Base-by-base conservation (phyloP, 805 yeast genomes). In the Candida andamanensis region DNA sequence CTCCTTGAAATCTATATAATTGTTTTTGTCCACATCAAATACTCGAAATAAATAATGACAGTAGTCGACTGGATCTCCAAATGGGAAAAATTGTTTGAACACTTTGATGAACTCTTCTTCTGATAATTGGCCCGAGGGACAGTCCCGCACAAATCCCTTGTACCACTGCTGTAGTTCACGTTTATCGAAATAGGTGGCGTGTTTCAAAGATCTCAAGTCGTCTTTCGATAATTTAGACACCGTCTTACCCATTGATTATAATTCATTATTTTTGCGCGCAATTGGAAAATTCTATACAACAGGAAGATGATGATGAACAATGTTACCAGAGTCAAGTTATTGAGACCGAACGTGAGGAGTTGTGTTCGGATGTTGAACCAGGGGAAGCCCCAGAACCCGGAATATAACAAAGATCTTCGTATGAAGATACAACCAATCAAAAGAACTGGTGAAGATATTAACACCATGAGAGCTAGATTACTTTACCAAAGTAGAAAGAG, bases 171-270 rank as follows among this genome's bases (percentile, higher is more conserved):
- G 97, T 26, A 92, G 72, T 54, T 92, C 98, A 42, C 95, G 72
- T 33, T 89, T 78, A 51, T 90, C 95, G 52, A 92, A 92, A 49
- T 86, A 82, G 0, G 99, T 92, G 15, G 87, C 81, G 50, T 77
- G 80, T 53, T 82, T 83, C 37, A 92, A 73, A 33, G 81, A 78
- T 32, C 83, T 73, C 29, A 92, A 72, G 48, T 92, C 97, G 45
- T 92, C 97, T 47, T 82, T 86, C 12, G 95, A 82, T 29, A 92
- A 63, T 52, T 89, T 92, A 15, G 97, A 86, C 6, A 95, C 90
- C 19, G 95, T 82, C 48, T 87, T 89, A 10, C 98, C 98, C 98
- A 92, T 90, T n/a, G n/a, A n/a, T n/a, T n/a, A n/a, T n/a, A n/a
- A n/a, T n/a, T n/a, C n/a, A n/a, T n/a, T n/a, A n/a, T n/a, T n/a